Evolutionary conservation across 2,329 filamentous ascomycete genomes (phyloP).

Genomic region (Fusarium siculi): DNA sequence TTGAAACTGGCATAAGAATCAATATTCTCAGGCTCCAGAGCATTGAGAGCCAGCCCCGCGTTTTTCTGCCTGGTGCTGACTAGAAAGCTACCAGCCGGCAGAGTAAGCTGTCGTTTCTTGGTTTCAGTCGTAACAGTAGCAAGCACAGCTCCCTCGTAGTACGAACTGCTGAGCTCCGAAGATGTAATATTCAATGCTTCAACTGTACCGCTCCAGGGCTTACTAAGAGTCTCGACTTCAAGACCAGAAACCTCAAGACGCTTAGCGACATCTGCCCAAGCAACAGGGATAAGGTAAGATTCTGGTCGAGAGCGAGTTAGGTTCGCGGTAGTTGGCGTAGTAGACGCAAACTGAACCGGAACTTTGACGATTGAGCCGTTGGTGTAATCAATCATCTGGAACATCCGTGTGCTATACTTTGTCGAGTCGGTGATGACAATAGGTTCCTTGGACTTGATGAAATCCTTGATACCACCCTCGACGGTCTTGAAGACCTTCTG

Average conservation of each 20-base stretch:
- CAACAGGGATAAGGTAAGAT: conserved; percentile 45
- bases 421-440: conserved; percentile 46
- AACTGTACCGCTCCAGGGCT: conserved; percentile 40
- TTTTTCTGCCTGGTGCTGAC: conserved; percentile 49
- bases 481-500: conserved; percentile 42
- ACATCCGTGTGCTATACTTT: conserved; percentile 28
- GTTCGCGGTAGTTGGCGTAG: conserved; percentile 42
- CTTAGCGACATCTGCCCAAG: conserved; percentile 45
- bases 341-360: conserved; percentile 45
- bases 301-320: conserved; percentile 46
- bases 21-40: conserved; percentile 48
- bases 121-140: conserved; percentile 38
- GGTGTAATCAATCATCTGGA: conserved; percentile 42
- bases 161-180: conserved; percentile 27
- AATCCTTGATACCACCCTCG: conserved; percentile 41
- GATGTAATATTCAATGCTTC: conserved; percentile 45
- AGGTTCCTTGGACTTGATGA: conserved; percentile 42
- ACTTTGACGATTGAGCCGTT: conserved; percentile 44
- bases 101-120: conserved; percentile 22
- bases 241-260: conserved; percentile 42
- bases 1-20: conserved; percentile 49
- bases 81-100: conserved; percentile 46
- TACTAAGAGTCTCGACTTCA: conserved; percentile 37
- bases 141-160: conserved; percentile 45
- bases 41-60: conserved; percentile 44